Evolutionary conservation across 768 basidiomycete species (phyloP), one percentile per base, ranked within the genome.

Genomic region (Rhizopogon vinicolor): DNA sequence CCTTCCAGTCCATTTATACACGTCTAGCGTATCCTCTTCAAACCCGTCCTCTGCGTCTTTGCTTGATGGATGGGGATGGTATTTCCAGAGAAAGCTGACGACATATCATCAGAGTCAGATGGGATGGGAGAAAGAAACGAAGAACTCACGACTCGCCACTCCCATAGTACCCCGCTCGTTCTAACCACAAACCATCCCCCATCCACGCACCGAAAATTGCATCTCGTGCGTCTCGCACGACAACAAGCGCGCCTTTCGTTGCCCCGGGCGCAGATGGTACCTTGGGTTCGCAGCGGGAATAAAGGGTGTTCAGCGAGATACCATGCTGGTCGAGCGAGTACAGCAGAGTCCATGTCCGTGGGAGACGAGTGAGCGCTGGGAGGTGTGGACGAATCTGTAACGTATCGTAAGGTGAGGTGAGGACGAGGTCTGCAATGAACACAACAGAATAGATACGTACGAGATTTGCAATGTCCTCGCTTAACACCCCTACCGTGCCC

Each of bases 291-390:
- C 86, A 89, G 1, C 79, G 79, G 2, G 78, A 63, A 68, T 97
- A 98, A 5, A 98, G 79, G 1, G 96, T 97, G 44, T 87, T 85
- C 13, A 98, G 77, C 12, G 93, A 95, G 44, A 95, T 93, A 0
- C 96, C 96, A 61, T 98, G 90, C 63, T 97, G 94, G 64, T 98
- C 96, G 16, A 97, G 78, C 14, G 92, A 94, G 72, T 95, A 94
- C 5, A 93, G 71, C 0, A 95, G 79, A 0, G 80, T 79, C 93
- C 93, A 96, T 29, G 77, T 72, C 7, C 77, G 75, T 0, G 86
- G 78, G 16, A 95, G 80, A 4, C 87, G 85, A 1, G 82, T 75
- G 6, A 94, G 79, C 0, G 91, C 84, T 0, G 92, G 88, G 1
- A 95, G 77, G 55, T 84, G 75, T 1, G 83, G 70, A 0, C 90